Evolutionary conservation across 208 protist genomes (phyloP).

Genomic region (Kentomonas sorsogonicus): DNA sequence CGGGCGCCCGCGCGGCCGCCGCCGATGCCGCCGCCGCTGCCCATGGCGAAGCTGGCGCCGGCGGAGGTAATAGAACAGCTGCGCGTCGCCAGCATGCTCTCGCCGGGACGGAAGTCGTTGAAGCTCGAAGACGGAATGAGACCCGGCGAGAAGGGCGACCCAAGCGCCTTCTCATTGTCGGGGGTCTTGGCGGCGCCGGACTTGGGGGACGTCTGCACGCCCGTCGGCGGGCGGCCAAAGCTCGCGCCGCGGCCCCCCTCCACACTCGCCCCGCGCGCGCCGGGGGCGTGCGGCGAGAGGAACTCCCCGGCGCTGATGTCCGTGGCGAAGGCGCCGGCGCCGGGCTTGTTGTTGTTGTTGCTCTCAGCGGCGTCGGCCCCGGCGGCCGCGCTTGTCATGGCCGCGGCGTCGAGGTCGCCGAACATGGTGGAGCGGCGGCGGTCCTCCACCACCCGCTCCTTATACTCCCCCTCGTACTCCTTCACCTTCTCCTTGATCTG

Average conservation of each 20-base stretch:
- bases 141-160: no score
- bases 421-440: neutral
- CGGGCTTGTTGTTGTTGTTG: no score
- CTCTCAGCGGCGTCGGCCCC: neutral
- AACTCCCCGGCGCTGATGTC: no score
- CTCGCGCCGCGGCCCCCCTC: no score
- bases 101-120: conserved; percentile 3
- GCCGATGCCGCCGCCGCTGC: no score
- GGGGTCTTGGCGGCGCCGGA: no score
- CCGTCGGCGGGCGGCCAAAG: no score
- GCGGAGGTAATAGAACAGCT: neutral
- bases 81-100: conserved; percentile 8
- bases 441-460: conserved; percentile 13
- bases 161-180: no score
- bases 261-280: no score
- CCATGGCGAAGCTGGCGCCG: neutral
- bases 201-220: no score
- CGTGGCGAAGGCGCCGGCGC: no score
- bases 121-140: conserved; percentile 13
- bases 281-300: no score
- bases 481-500: conserved; percentile 37
- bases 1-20: neutral
- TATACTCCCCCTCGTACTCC: conserved; percentile 2
- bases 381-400: neutral
- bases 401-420: conserved; percentile 1